A percentile compares a stretch with the other conserved stretches of the same genome.
Conservation (phyloP, 108 stramenopile species). For the Tribonema minus region DNA sequence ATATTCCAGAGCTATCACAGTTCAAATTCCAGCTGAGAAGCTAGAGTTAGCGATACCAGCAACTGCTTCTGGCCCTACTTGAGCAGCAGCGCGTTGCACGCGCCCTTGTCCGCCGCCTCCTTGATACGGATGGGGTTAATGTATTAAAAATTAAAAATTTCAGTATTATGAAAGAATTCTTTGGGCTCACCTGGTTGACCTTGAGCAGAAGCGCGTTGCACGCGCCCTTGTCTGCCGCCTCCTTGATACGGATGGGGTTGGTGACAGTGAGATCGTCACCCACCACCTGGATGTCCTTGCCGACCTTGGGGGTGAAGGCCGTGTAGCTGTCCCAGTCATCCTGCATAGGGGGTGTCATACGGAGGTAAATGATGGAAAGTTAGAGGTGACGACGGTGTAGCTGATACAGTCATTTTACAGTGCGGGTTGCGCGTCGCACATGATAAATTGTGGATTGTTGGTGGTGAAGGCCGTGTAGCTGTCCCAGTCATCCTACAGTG, state of each 20-base stretch:
- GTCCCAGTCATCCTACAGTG: conserved; percentile 51
- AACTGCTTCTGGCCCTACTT: no score
- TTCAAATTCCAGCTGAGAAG: no score
- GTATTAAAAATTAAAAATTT: not conserved
- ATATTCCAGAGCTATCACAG: no score
- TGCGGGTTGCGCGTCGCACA: no score
- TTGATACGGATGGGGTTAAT: conserved; percentile 57
- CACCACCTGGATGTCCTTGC: conserved; percentile 83
- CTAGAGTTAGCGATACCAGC: no score
- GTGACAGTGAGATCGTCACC: conserved; percentile 99
- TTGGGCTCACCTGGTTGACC: conserved; percentile 52
- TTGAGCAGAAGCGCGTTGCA: conserved; percentile 97
- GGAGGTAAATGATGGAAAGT: no score
- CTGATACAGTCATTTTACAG: no score
- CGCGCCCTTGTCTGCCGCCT: conserved; percentile 79
- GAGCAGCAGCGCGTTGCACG: conserved; percentile 93
- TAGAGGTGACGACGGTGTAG: no score
- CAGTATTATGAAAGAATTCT: not conserved
- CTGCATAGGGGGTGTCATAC: no score
- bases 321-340: conserved; percentile 76
- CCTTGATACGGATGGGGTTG: conserved; percentile 89
- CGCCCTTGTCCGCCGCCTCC: conserved; percentile 77
- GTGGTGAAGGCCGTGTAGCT: conserved; percentile 88
- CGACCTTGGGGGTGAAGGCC: conserved; percentile 78
- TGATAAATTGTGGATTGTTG: no score